Evolutionary conservation across 192 early-diverging fungal species (phyloP).

Genomic region (Irineochytrium annulatum): DNA sequence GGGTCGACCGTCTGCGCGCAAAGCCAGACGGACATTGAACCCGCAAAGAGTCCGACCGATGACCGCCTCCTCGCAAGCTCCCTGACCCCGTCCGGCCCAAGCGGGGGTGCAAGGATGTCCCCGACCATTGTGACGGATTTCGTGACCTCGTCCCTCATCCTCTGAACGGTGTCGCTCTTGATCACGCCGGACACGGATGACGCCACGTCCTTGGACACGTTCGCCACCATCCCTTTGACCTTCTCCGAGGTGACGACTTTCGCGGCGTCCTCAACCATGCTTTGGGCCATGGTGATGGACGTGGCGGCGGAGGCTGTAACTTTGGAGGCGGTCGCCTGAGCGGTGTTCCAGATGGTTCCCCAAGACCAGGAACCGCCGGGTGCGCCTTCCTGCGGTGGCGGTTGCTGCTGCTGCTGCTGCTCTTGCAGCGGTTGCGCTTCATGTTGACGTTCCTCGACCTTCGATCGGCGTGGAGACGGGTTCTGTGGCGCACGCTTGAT

Average conservation of each 20-base stretch:
- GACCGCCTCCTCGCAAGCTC: neutral
- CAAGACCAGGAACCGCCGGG: too few species aligned
- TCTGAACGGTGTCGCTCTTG: slow-evolving; percentile 38
- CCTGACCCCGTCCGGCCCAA: neutral
- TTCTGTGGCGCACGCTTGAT: too few species aligned
- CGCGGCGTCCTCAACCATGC: slow-evolving; percentile 42
- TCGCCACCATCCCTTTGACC: slow-evolving; percentile 33
- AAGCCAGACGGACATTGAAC: slow-evolving; percentile 36
- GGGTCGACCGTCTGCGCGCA: slow-evolving; percentile 26
- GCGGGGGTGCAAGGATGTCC: slow-evolving; percentile 44
- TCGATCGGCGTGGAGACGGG: too few species aligned
- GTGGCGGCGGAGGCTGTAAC: slow-evolving; percentile 29
- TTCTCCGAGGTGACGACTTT: slow-evolving; percentile 32
- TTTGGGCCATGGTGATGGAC: slow-evolving; percentile 33
- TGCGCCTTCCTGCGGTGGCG: too few species aligned
- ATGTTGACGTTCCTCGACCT: too few species aligned
- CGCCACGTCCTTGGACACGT: slow-evolving; percentile 18
- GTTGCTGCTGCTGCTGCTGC: neutral
- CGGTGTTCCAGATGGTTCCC: slow-evolving; percentile 21
- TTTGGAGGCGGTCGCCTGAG: slow-evolving; percentile 23
- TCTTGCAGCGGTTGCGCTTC: neutral
- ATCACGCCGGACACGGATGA: slow-evolving; percentile 10
- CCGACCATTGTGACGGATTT: slow-evolving; percentile 27
- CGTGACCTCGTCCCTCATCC: slow-evolving; percentile 35
- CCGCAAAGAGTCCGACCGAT: slow-evolving; percentile 15